Base-by-base conservation (phyloP, 2,329 filamentous ascomycete genomes). In the Fusarium marasasianum region DNA sequence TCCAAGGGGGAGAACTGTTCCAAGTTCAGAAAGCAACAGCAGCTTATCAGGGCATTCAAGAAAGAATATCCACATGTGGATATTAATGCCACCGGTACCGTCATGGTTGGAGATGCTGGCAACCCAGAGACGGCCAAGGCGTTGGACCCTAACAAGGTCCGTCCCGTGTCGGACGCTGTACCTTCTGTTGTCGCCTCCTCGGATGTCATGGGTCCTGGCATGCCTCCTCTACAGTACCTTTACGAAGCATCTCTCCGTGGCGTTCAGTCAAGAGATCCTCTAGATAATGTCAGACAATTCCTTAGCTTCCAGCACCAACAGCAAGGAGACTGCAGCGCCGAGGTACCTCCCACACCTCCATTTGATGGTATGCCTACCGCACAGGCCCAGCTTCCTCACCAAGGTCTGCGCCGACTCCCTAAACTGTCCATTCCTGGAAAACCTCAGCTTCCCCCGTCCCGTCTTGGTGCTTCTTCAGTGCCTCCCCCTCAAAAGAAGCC, bases 241-340 rank as follows among this genome's bases (percentile, higher is more conserved):
- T 92, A 95, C 77, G 92, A 95, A 81, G 90, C 92, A 55, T 88
- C 87, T 47, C 90, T 98, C 22, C 90, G 91, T 66, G 90, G 87
- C 71, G 81, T 98, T 38, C 88, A 93, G 79, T 86, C 87, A 24
- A 89, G 93, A 60, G 95, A 98, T 79, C 93, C 95, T 11, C 95
- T 97, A 81, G 95, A 98, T 83, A 97, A 96, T 77, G 94, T 98
- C 41, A 92, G 94, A 79, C 94, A 97, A 75, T 98, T 98, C 83
- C 88, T 98, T 60, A 90, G 90, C 79, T 95, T 98, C 81, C 96
- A 98, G 58, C 70, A 77, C 55, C 74, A 76, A 81, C 92, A 93
- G 43, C 73, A 81, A 80, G 87, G 89, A 63, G 72, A 69, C 12
- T 76, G 77, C 41, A 77, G 75, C 48, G 85, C 85, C 70, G 89